Percentiles rank a stretch among this genome's conserved stretches.
Evolutionary conservation across 2,329 filamentous ascomycete genomes (phyloP).

Genomic region (Bertia moriformis): DNA sequence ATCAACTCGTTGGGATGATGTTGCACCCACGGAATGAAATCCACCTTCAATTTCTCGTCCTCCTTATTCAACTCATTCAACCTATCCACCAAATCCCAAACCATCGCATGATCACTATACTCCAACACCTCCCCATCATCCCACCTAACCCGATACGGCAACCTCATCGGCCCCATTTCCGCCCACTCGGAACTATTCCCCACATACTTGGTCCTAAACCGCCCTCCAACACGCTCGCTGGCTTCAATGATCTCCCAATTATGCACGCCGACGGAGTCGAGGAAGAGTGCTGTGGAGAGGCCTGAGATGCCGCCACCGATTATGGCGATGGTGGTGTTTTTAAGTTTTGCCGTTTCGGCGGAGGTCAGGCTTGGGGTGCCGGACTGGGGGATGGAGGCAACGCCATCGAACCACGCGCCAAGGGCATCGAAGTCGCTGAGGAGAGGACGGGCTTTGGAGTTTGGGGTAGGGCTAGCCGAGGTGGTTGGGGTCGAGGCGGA

Average conservation of each 20-base stretch:
- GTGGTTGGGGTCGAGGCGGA: too few species aligned
- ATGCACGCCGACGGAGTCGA: constrained; percentile 25
- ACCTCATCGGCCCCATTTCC: constrained; percentile 28
- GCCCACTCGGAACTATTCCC: constrained; percentile 17
- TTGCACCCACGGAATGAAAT: constrained; percentile 26
- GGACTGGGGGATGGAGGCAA: constrained; percentile 17
- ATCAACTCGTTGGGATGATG: constrained; percentile 16
- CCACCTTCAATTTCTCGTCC: constrained; percentile 17
- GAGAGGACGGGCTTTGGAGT: too few species aligned
- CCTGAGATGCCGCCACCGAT: constrained; percentile 22
- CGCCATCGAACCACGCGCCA: constrained; percentile 23
- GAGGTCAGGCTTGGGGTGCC: constrained; percentile 7
- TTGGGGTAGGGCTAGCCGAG: too few species aligned
- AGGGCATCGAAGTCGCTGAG: constrained; percentile 12
- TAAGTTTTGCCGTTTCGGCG: constrained; percentile 13
- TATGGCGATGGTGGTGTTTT: constrained; percentile 13
- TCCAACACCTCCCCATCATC: constrained; percentile 23
- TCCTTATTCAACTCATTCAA: constrained; percentile 22
- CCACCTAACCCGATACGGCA: constrained; percentile 22
- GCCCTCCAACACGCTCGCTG: constrained; percentile 21
- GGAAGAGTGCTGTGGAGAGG: constrained; percentile 17
- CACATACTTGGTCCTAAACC: constrained; percentile 25
- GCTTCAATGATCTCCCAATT: constrained; percentile 29
- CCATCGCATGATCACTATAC: constrained; percentile 24
- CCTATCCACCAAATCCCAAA: constrained; percentile 23